A percentile compares a stretch with the other conserved stretches of the same genome.
phyloP scores from a whole-genome alignment of 306 rosid species.

The Sicyos baderoa region DNA sequence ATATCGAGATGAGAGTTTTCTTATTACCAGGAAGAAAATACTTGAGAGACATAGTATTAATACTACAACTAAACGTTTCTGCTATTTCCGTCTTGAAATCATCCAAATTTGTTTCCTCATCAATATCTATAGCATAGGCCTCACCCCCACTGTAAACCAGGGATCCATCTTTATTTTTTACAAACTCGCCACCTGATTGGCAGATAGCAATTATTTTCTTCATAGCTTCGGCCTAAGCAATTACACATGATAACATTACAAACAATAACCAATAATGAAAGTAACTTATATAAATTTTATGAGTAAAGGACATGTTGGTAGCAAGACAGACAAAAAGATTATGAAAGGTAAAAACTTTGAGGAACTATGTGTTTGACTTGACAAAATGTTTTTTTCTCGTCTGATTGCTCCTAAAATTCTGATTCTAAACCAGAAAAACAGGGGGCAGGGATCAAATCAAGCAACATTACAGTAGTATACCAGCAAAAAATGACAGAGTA shows the following conservation, averaged over 20 bases:
- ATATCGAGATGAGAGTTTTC: slow-evolving; percentile 78
- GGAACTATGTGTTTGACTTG: not conserved
- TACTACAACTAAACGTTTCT: slow-evolving; percentile 58
- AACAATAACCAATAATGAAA: slow-evolving; percentile 5
- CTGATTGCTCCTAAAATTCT: not conserved
- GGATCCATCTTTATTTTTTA: slow-evolving; percentile 64
- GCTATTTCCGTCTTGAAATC: slow-evolving; percentile 78
- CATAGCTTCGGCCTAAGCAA: slow-evolving; percentile 48
- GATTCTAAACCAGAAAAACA: slow-evolving; percentile 4
- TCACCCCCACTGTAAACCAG: slow-evolving; percentile 76
- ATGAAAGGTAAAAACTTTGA: not conserved
- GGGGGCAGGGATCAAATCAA: not conserved
- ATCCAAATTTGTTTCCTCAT: slow-evolving; percentile 45
- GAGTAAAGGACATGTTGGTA: not conserved
- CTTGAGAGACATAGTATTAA: slow-evolving; percentile 55
- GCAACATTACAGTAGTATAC: not conserved
- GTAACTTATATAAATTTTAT: not conserved
- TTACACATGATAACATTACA: not conserved
- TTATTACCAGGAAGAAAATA: slow-evolving; percentile 89
- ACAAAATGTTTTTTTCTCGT: not conserved
- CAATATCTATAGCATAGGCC: slow-evolving; percentile 82
- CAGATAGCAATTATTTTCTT: slow-evolving; percentile 87
- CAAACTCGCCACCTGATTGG: slow-evolving; percentile 85
- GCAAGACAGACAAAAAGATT: not conserved
- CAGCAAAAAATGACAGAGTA: not conserved